These are phyloP conservation scores for Paraurostyla sp. DNA, from an alignment of 73 alveolate species.

Conservation along the genomic window DNA sequence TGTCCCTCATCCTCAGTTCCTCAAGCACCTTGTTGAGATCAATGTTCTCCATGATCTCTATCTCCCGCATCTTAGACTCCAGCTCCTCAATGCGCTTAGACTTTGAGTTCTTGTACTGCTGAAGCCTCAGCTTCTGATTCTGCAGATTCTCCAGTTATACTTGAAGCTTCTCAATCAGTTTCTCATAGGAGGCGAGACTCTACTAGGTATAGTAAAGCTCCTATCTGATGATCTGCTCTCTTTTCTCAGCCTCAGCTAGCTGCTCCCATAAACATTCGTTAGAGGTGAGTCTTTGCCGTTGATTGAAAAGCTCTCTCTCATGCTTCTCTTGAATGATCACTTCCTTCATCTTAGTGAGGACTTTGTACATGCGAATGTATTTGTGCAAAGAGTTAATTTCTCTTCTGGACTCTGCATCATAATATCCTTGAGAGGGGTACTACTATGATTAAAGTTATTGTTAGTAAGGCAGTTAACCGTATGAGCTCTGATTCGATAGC, in stretches of 20 bases:
- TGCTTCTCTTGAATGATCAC: constrained; percentile 77
- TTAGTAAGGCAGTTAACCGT: neutral
- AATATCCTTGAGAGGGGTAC: constrained; percentile 39
- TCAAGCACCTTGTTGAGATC: constrained; percentile 74
- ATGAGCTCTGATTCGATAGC: constrained; percentile 20
- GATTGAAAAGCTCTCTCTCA: constrained; percentile 78
- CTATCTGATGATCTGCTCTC: constrained; percentile 90
- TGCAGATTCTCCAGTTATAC: constrained; percentile 81
- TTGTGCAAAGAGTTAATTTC: constrained; percentile 63
- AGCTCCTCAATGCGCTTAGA: constrained; percentile 74
- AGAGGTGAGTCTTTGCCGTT: constrained; percentile 85
- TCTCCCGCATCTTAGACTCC: constrained; percentile 72
- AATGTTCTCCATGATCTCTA: constrained; percentile 76
- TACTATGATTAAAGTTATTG: neutral
- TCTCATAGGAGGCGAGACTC: constrained; percentile 92
- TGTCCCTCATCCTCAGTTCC: constrained; percentile 68
- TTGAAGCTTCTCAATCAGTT: constrained; percentile 88
- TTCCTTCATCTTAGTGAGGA: constrained; percentile 55
- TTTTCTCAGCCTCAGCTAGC: constrained; percentile 91
- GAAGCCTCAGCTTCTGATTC: constrained; percentile 70
- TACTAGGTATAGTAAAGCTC: constrained; percentile 92
- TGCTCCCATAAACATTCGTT: constrained; percentile 94
- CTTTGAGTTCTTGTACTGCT: constrained; percentile 67
- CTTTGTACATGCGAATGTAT: constrained; percentile 40
- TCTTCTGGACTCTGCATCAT: constrained; percentile 54